Evolutionary conservation across 2,329 filamentous ascomycete species (phyloP).

Genomic region (Dothistroma septosporum): DNA sequence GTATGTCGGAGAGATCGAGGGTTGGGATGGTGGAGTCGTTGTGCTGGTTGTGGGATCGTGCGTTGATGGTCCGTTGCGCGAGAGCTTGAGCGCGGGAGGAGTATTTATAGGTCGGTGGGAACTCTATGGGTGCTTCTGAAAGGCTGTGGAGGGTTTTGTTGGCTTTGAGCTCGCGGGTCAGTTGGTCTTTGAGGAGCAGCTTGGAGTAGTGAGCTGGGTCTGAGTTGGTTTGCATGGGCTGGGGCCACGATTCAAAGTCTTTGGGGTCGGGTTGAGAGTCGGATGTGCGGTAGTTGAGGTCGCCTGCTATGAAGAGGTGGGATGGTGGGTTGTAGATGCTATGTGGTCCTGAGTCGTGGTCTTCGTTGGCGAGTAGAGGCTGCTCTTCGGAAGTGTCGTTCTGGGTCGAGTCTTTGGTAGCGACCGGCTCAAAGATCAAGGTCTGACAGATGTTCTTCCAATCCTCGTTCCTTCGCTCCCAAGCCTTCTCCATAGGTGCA

Average conservation of each 20-base stretch:
- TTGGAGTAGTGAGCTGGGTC: slow-evolving; percentile 60
- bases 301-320: slow-evolving; percentile 81
- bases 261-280: slow-evolving; percentile 56
- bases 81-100: slow-evolving; percentile 40
- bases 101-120: slow-evolving; percentile 95
- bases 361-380: slow-evolving; percentile 11
- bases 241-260: slow-evolving; percentile 59
- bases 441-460: slow-evolving; percentile 80
- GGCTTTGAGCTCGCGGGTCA: slow-evolving; percentile 65
- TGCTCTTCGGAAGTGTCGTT: slow-evolving; percentile 24
- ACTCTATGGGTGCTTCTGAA: slow-evolving; percentile 66
- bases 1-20: slow-evolving; percentile 16
- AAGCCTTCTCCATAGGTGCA: slow-evolving; percentile 77
- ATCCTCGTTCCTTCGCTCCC: slow-evolving; percentile 73
- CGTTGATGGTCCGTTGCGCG: slow-evolving; percentile 27
- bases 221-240: slow-evolving; percentile 48
- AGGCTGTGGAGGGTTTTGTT: slow-evolving; percentile 74
- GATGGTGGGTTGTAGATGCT: slow-evolving; percentile 68
- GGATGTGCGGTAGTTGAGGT: slow-evolving; percentile 90
- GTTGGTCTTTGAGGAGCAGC: slow-evolving; percentile 73
- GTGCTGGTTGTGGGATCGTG: slow-evolving; percentile 25
- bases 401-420: slow-evolving; percentile 7
- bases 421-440: slow-evolving; percentile 60
- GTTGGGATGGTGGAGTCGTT: slow-evolving; percentile 31
- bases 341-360: slow-evolving; percentile 11